Conservation (phyloP, 352 stramenopile species). For the Globisporangium acanthophoron region DNA sequence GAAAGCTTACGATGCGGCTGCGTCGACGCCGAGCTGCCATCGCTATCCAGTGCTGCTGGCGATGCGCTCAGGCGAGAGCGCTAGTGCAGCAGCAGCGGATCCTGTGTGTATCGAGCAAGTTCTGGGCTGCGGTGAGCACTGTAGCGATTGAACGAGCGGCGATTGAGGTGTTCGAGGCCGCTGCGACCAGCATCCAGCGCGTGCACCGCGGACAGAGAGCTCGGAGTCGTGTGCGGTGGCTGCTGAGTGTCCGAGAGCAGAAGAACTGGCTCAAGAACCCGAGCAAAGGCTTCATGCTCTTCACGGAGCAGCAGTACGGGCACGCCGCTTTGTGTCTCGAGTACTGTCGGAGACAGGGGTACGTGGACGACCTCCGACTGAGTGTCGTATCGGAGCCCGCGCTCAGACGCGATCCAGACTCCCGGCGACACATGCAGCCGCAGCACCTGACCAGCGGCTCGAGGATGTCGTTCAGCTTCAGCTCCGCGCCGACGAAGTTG, state of each 20-base stretch:
- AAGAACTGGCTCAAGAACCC: slow-evolving; percentile 45
- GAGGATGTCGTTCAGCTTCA: slow-evolving; percentile 53
- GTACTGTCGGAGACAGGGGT: slow-evolving; percentile 37
- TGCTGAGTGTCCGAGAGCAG: slow-evolving; percentile 28
- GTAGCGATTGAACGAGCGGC: slow-evolving; percentile 19
- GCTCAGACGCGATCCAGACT: not conserved
- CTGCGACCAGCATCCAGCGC: slow-evolving; percentile 35
- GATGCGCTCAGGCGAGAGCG: slow-evolving; percentile 23
- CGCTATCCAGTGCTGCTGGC: slow-evolving; percentile 46
- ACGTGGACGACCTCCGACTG: slow-evolving; percentile 12
- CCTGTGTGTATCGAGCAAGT: slow-evolving; percentile 7
- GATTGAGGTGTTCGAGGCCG: slow-evolving; percentile 14
- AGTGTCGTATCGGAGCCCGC: not conserved
- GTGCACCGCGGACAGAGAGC: slow-evolving; percentile 34
- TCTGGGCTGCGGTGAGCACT: slow-evolving; percentile 15
- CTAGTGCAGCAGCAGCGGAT: slow-evolving; percentile 19
- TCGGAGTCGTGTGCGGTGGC: slow-evolving; percentile 25
- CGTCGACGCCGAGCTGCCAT: slow-evolving; percentile 23
- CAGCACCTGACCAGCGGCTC: slow-evolving; percentile 19
- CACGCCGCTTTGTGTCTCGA: slow-evolving; percentile 47
- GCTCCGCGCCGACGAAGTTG: slow-evolving; percentile 21
- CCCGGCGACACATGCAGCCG: not conserved
- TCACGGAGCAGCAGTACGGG: slow-evolving; percentile 26
- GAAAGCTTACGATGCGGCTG: slow-evolving; percentile 18
- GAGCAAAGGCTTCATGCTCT: slow-evolving; percentile 38